Evolutionary conservation across 73 alveolate species (phyloP).

Genomic region (Effrenium voratum): DNA sequence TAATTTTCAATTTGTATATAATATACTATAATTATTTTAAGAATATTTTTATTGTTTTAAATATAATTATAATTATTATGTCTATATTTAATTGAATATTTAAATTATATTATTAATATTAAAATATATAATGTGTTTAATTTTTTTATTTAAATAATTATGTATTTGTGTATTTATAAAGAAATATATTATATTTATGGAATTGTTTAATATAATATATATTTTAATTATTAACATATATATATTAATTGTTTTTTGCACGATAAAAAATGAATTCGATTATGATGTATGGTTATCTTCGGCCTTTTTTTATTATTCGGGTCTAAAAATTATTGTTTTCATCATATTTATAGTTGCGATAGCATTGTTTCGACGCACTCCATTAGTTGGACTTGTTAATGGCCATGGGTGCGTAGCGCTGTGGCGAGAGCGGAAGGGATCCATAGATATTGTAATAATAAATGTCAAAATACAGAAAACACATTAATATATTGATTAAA

Average conservation of each 20-base stretch:
- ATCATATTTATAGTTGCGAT: not conserved
- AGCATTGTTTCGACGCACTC: no score
- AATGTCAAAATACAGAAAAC: no score
- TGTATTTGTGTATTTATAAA: not conserved
- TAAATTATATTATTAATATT: not conserved
- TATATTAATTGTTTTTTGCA: not conserved
- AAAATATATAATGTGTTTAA: not conserved
- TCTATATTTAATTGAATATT: not conserved
- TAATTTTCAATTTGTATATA: no score
- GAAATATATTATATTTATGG: not conserved
- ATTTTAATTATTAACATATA: not conserved
- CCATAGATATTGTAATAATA: no score
- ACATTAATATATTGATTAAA: no score
- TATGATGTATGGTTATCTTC: not conserved
- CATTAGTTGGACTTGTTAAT: no score
- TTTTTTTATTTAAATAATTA: not conserved
- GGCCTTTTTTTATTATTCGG: not conserved
- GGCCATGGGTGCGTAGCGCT: no score
- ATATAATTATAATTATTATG: not conserved
- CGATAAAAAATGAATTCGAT: not conserved
- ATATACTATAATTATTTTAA: not conserved
- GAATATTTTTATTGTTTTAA: not conserved
- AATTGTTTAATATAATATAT: not conserved
- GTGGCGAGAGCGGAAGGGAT: no score
- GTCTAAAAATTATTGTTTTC: not conserved